These are phyloP conservation scores for Diplocarpon rosae DNA, from an alignment of 2,329 filamentous ascomycete species.

Conservation along the genomic window DNA sequence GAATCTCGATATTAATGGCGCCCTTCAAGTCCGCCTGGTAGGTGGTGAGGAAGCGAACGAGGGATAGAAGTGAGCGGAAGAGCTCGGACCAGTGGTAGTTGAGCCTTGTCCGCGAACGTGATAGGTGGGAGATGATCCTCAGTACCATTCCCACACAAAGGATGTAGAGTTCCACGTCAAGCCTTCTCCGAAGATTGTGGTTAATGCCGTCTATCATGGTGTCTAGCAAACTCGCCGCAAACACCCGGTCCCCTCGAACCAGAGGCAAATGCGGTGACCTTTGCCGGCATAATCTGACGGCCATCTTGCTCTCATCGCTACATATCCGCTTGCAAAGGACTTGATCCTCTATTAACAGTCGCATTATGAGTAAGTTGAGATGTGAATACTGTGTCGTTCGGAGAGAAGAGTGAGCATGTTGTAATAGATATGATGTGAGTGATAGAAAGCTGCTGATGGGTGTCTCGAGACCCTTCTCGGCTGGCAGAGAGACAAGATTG, in stretches of 20 bases:
- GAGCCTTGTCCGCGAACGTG: conserved; percentile 69
- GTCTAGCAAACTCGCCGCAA: conserved; percentile 71
- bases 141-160: conserved; percentile 73
- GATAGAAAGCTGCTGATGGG: conserved; percentile 78
- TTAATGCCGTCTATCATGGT: conserved; percentile 84
- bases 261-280: conserved; percentile 74
- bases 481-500: conserved; percentile 57
- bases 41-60: conserved; percentile 81
- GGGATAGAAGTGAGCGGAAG: conserved; percentile 77
- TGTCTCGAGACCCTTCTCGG: conserved; percentile 56
- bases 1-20: conserved; percentile 55
- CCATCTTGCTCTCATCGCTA: conserved; percentile 60
- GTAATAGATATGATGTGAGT: conserved; percentile 81
- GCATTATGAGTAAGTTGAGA: conserved; percentile 73
- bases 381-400: conserved; percentile 75
- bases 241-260: conserved; percentile 58
- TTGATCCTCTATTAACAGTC: conserved; percentile 78
- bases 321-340: conserved; percentile 74
- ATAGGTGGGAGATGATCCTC: conserved; percentile 73
- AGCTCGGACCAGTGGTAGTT: conserved; percentile 92
- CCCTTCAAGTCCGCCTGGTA: conserved; percentile 70
- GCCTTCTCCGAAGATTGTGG: conserved; percentile 77
- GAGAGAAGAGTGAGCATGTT: conserved; percentile 78
- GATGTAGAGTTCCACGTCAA: conserved; percentile 78
- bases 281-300: conserved; percentile 80